Evolutionary conservation across 2,329 filamentous ascomycete genomes (phyloP), one percentile per base, ranked within the genome.

Genomic region (Diaporthe sp.): DNA sequence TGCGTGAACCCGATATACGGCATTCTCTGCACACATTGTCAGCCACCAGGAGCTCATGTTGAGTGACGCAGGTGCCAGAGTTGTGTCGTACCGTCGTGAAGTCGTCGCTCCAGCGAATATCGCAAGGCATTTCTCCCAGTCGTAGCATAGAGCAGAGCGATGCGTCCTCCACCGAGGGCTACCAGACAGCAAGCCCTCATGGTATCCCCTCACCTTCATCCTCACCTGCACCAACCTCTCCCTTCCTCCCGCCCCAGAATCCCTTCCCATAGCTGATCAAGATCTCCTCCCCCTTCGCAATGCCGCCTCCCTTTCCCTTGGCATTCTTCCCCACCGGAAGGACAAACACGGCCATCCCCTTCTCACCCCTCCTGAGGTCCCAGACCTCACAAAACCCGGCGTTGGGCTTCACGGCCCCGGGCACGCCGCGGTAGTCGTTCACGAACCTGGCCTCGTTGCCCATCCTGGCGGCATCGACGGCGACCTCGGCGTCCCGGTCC

Each of bases 231-330:
- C 22, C 58, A 17, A 19, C 78, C 77, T 84, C 84, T 74, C 82
- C 84, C 79, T 83, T 87, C 82, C 84, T 87, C 80, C 85, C 86
- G 28, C 85, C 85, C 91, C 92, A 93, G 78, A 94, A 93, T 0
- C 92, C 92, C 81, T 91, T 93, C 8, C 91, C 92, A 79, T 93
- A 93, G 78, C 90, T 92, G 17, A 93, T 90, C 71, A 93, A 80
- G 72, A 93, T 90, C 85, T 93, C 92, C 76, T 92, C 87, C 2
- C 91, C 91, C 82, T 89, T 91, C 67, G 80, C 86, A 39, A 92
- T 88, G 83, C 73, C 78, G 53, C 57, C 71, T 28, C 75, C 62
- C 76, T 78, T 81, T 81, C 60, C 78, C 78, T 60, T 79, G 71
- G 61, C 44, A 51, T 72, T 77, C 67, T 74, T 74, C 2, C 86